phyloP scores from a whole-genome alignment of 129 eudicot genomes.

The Sambucus nigra region DNA sequence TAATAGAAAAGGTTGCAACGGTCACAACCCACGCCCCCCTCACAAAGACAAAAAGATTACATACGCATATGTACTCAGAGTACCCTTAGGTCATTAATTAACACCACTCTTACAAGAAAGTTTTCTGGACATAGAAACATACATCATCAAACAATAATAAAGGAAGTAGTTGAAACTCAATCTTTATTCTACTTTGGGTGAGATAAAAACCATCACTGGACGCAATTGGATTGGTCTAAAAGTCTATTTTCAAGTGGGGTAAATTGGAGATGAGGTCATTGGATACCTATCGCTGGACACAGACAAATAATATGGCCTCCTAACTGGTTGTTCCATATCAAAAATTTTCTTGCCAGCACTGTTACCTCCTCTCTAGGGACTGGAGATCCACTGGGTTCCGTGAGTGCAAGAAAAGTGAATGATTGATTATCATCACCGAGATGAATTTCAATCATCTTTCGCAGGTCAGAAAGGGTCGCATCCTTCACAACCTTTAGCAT shows the following conservation, averaged over 20 bases:
- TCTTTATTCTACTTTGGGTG: constrained; percentile 22
- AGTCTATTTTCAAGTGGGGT: constrained; percentile 50
- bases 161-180: constrained; percentile 26
- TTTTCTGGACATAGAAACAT: not conserved
- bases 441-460: constrained; percentile 66
- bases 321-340: constrained; percentile 41
- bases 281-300: constrained; percentile 29
- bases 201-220: constrained; percentile 24
- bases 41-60: constrained; percentile 3
- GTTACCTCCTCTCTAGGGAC: constrained; percentile 47
- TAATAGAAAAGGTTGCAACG: no score
- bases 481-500: constrained; percentile 47
- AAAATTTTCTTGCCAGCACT: constrained; percentile 39
- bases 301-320: constrained; percentile 40
- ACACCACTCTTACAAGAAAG: not conserved
- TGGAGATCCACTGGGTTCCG: constrained; percentile 53
- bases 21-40: no score
- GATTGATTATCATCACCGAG: constrained; percentile 53
- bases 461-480: constrained; percentile 53
- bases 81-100: not conserved
- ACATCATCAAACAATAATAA: constrained; percentile 15
- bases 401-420: constrained; percentile 49
- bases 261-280: constrained; percentile 25
- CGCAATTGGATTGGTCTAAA: constrained; percentile 21
- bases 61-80: constrained; percentile 9